phyloP scores from a whole-genome alignment of 148 eudicot species.

The Tetragonia tetragonoides region DNA sequence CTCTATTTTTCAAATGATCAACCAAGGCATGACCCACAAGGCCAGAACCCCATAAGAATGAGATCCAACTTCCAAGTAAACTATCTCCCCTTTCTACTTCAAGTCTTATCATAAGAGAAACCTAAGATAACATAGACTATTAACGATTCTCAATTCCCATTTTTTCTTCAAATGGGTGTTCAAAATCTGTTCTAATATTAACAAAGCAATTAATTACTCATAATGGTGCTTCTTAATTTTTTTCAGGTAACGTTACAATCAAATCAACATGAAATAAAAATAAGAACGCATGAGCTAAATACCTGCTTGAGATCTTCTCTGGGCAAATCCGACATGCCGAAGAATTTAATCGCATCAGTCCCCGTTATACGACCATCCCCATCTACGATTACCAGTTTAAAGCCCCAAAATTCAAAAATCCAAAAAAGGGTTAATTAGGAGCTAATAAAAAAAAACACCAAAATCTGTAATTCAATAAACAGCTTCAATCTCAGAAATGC shows the following conservation, averaged over 20 bases:
- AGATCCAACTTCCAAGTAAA: no score
- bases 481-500: slow-evolving; percentile 5
- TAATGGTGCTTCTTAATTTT: no score
- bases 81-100: no score
- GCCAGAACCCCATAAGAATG: no score
- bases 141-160: no score
- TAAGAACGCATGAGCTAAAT: not conserved
- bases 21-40: no score
- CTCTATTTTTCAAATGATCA: no score
- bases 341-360: slow-evolving; percentile 63
- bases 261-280: not conserved
- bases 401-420: not conserved
- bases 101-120: no score
- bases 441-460: not conserved
- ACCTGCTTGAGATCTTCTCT: slow-evolving; percentile 76
- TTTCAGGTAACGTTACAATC: not conserved
- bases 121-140: no score
- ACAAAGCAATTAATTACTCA: no score
- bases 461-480: not conserved
- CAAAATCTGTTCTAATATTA: no score
- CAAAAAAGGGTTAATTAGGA: not conserved
- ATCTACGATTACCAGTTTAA: slow-evolving; percentile 33
- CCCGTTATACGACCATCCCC: slow-evolving; percentile 79
- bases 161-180: no score
- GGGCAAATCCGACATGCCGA: slow-evolving; percentile 56